Evolutionary conservation across 768 basidiomycete species (phyloP).

Genomic region (Paxillus rubicundulus): DNA sequence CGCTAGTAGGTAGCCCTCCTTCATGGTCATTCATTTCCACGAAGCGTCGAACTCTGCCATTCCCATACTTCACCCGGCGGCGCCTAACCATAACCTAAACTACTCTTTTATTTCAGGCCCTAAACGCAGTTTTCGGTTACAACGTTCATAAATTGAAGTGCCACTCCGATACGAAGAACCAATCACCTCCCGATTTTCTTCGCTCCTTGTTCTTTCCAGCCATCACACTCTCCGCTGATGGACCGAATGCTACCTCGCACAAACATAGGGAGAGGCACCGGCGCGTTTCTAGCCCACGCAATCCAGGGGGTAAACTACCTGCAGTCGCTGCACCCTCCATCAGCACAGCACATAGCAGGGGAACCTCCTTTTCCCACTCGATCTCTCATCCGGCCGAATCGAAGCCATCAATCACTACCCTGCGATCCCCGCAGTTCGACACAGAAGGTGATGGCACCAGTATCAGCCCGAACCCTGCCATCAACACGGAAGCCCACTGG

Average conservation of each 20-base stretch:
- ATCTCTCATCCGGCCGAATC: conserved; percentile 17
- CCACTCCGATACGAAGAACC: conserved; percentile 20
- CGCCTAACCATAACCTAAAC: conserved; percentile 1
- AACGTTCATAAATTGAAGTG: conserved; percentile 57
- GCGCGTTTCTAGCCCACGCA: conserved; percentile 21
- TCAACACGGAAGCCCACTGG: not conserved
- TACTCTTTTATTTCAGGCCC: conserved; percentile 41
- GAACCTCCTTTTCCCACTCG: conserved; percentile 24
- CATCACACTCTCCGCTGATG: conserved; percentile 15
- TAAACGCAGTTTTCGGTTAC: conserved; percentile 59
- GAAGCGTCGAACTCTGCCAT: conserved; percentile 5
- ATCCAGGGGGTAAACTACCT: conserved; percentile 16
- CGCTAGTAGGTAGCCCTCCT: conserved; percentile 47
- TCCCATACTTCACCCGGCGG: conserved; percentile 4
- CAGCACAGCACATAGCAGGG: conserved; percentile 26
- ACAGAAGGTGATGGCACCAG: not conserved
- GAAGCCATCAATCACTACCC: conserved; percentile 14
- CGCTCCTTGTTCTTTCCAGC: conserved; percentile 37
- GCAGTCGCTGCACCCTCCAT: conserved; percentile 13
- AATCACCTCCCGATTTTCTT: conserved; percentile 31
- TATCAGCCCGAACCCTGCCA: conserved; percentile 2
- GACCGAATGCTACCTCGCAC: conserved; percentile 4
- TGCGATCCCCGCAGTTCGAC: conserved; percentile 14
- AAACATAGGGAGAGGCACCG: conserved; percentile 16
- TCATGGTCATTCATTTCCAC: not conserved